Evolutionary conservation across 2,329 filamentous ascomycete species (phyloP), one percentile per base, ranked within the genome.

Genomic region (Beauveria scarabaeidicola): DNA sequence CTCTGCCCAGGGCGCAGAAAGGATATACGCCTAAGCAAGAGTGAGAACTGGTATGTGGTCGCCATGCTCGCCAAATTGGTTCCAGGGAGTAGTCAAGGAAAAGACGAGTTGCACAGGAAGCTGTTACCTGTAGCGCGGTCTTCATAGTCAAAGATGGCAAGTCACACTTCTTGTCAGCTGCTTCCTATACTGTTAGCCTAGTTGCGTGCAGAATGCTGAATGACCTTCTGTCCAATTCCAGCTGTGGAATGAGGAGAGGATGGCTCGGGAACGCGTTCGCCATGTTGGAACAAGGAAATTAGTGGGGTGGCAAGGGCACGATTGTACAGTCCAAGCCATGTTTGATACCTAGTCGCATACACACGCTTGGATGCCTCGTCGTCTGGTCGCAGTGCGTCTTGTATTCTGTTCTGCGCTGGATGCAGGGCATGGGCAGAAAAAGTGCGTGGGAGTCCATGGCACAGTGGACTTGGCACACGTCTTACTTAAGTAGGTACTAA

Each of bases 1-100:
- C 10, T 64, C 61, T n/a, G 60, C 41, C 61, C 59, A 64, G 48
- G 61, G 59, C 17, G 63, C 64, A 38, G 57, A 62, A 9, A 62
- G 47, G 50, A 56, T 58, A 61, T 63, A 62, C 3, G 59, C 60
- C 61, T 52, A 65, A 46, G 60, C 64, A 9, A 65, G 63, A 19
- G 61, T 62, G 5, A 65, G 60, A 23, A 63, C 52, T 29, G 54
- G 56, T 32, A 59, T 46, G 46, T 59, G 56, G 40, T 46, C 36
- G 36, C 56, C 40, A 17, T 25, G 43, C 23, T 52, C 38, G 48
- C 44, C 47, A 27, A 59, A 44, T 43, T 44, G 21, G 32, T 8
- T 38, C 47, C 47, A 44, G 23, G 17, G 6, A 21, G 40, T 52
- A 11, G 46, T 32, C 27, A 6, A 59, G 15, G 48, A 21, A 21